phyloP scores from a whole-genome alignment of 352 stramenopile genomes.

The Phytophthora pisi region DNA sequence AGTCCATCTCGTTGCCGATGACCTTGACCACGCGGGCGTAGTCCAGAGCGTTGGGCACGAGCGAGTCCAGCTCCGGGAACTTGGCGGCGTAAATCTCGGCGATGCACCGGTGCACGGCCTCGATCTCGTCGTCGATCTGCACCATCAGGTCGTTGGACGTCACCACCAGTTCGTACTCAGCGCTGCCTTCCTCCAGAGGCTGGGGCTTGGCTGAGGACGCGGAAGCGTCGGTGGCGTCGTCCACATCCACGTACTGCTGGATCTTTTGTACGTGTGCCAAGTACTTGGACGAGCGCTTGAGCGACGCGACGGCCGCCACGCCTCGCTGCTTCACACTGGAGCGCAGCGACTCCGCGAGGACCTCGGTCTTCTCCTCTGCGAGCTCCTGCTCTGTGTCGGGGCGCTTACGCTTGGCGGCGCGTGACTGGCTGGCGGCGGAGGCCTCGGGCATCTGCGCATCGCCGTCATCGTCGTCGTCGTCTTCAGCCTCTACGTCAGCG shows the following conservation, averaged over 20 bases:
- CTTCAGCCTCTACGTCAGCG: slow-evolving; percentile 18
- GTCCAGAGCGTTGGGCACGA: slow-evolving; percentile 92
- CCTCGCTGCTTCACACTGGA: slow-evolving; percentile 56
- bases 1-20: slow-evolving; percentile 94
- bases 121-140: slow-evolving; percentile 94
- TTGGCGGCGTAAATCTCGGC: slow-evolving; percentile 92
- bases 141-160: slow-evolving; percentile 94
- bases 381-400: slow-evolving; percentile 21
- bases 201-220: slow-evolving; percentile 25
- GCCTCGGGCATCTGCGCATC: slow-evolving; percentile 25
- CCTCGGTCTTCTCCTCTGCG: slow-evolving; percentile 25
- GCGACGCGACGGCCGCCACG: slow-evolving; percentile 62
- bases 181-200: slow-evolving; percentile 62
- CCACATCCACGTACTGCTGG: slow-evolving; percentile 52
- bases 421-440: not conserved
- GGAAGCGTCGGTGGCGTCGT: slow-evolving; percentile 21
- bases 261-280: slow-evolving; percentile 73
- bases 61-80: slow-evolving; percentile 95
- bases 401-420: slow-evolving; percentile 32
- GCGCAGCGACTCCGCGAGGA: slow-evolving; percentile 48
- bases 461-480: slow-evolving; percentile 15
- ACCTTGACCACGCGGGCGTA: slow-evolving; percentile 93
- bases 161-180: slow-evolving; percentile 86
- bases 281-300: slow-evolving; percentile 82
- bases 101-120: slow-evolving; percentile 90